These are phyloP conservation scores for Petunia axillaris DNA, from an alignment of 257 asterid genomes.

Conservation along the genomic window DNA sequence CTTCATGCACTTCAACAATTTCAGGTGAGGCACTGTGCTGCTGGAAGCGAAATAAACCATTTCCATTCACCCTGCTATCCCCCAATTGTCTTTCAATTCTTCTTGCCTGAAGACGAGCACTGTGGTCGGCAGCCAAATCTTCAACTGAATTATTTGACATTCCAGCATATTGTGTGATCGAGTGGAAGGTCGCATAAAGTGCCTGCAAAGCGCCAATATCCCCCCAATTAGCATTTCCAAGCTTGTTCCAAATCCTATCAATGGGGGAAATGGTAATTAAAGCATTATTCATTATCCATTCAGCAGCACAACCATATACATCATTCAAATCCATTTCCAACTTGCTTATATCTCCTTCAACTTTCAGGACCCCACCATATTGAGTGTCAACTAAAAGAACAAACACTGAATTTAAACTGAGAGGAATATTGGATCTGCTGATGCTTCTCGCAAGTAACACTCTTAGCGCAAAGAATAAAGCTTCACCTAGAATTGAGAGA, in stretches of 20 bases:
- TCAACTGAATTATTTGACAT: slow-evolving; percentile 71
- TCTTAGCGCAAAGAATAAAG: slow-evolving; percentile 83
- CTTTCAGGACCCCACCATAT: slow-evolving; percentile 80
- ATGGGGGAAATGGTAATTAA: slow-evolving; percentile 73
- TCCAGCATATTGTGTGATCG: slow-evolving; percentile 82
- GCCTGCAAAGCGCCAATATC: slow-evolving; percentile 93
- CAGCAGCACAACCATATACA: slow-evolving; percentile 81
- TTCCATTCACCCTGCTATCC: slow-evolving; percentile 59
- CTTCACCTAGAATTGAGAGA: slow-evolving; percentile 61
- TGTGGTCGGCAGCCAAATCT: slow-evolving; percentile 96
- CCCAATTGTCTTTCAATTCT: slow-evolving; percentile 79
- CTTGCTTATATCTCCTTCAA: slow-evolving; percentile 89
- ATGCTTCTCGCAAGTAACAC: slow-evolving; percentile 85
- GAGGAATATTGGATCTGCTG: slow-evolving; percentile 79
- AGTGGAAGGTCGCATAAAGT: slow-evolving; percentile 90
- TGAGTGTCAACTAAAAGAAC: slow-evolving; percentile 86
- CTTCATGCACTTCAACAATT: slow-evolving; percentile 92
- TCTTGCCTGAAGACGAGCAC: slow-evolving; percentile 87
- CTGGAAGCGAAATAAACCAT: slow-evolving; percentile 70
- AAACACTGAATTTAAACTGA: slow-evolving; percentile 67
- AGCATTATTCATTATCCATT: slow-evolving; percentile 77
- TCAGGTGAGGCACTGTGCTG: slow-evolving; percentile 81
- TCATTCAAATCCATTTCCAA: slow-evolving; percentile 68
- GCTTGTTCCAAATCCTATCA: slow-evolving; percentile 95
- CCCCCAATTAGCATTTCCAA: slow-evolving; percentile 98